phyloP scores from a whole-genome alignment of 1,284 basidiomycete species.

The Puccinia novopanici region DNA sequence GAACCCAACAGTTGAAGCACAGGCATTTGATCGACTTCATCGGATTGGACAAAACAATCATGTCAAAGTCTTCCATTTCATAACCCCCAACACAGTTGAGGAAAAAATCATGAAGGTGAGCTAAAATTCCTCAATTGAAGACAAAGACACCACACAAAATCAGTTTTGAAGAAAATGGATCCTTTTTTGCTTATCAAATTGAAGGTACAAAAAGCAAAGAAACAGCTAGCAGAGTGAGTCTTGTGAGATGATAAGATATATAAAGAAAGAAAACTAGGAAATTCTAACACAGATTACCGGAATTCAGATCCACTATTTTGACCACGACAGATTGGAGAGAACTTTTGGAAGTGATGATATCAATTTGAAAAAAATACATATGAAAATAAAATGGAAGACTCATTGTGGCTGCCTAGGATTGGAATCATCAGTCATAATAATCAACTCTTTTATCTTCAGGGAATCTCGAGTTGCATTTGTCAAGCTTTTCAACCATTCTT shows the following conservation, averaged over 20 bases:
- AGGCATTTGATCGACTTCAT: constrained; percentile 58
- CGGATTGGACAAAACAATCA: constrained; percentile 56
- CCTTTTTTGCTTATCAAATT: background rate
- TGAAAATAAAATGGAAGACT: background rate
- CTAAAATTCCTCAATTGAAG: background rate
- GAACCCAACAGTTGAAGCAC: constrained; percentile 57
- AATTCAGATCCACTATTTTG: background rate
- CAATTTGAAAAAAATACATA: background rate
- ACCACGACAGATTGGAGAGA: constrained; percentile 16
- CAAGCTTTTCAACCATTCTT: background rate
- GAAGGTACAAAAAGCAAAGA: constrained; percentile 13
- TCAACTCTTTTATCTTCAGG: constrained; percentile 5
- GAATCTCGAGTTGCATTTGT: background rate
- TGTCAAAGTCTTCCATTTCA: constrained; percentile 27
- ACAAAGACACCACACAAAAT: background rate
- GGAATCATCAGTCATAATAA: background rate
- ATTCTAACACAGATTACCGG: too few species aligned
- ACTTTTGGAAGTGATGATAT: constrained; percentile 7
- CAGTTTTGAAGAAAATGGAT: background rate
- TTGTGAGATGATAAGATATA: background rate
- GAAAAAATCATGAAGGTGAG: background rate
- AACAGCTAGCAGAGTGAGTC: constrained; percentile 17
- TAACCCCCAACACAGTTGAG: constrained; percentile 23
- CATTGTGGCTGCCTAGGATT: background rate
- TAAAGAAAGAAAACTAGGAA: background rate